phyloP scores from a whole-genome alignment of 441 rosid genomes.

The Corymbia calophylla region DNA sequence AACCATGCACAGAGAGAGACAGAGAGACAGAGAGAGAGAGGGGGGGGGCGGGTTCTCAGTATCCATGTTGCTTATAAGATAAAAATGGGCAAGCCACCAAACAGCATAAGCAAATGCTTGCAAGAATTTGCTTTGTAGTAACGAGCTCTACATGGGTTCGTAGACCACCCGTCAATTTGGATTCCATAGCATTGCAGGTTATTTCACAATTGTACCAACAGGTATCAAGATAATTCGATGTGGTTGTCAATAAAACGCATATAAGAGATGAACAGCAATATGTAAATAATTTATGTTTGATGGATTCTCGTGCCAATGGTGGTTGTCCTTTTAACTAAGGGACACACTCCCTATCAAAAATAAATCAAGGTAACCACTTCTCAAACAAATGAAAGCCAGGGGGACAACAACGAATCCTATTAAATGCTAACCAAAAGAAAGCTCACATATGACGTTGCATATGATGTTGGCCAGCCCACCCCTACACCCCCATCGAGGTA shows the following conservation, averaged over 20 bases:
- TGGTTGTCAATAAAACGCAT: background rate
- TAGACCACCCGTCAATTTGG: background rate
- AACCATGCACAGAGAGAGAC: slow-evolving; percentile 6
- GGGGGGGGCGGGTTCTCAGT: background rate
- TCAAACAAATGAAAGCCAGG: background rate
- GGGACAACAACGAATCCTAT: background rate
- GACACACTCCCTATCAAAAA: background rate
- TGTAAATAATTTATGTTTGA: background rate
- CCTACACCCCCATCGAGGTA: background rate
- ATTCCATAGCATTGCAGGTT: background rate
- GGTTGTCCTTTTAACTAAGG: background rate
- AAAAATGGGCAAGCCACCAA: slow-evolving; percentile 20
- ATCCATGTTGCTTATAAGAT: slow-evolving; percentile 1
- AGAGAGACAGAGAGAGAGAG: background rate
- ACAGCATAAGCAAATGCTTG: slow-evolving; percentile 1
- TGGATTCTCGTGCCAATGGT: background rate
- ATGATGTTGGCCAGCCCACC: background rate
- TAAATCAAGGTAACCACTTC: background rate
- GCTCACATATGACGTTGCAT: background rate
- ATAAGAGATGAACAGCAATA: background rate
- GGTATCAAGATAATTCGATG: background rate
- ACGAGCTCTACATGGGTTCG: background rate
- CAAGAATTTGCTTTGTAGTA: slow-evolving; percentile 6
- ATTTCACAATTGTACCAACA: background rate
- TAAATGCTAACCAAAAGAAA: background rate